These are phyloP conservation scores for Stropharia rugosoannulata DNA, from an alignment of 768 basidiomycete species.

Conservation along the genomic window DNA sequence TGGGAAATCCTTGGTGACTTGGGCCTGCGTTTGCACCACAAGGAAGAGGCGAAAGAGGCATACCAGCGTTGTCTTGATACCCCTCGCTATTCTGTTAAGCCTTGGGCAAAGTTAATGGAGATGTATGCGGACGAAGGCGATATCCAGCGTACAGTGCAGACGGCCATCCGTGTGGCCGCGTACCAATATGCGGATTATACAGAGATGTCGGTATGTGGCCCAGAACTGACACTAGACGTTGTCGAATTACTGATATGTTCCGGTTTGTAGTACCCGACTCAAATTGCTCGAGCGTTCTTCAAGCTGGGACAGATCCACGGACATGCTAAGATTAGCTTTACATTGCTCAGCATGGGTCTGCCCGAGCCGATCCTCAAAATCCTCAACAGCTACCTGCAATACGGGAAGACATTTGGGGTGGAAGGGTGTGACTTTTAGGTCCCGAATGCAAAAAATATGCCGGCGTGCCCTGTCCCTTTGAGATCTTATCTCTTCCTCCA, in stretches of 20 bases:
- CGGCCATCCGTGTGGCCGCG: constrained; percentile 88
- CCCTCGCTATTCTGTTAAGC: constrained; percentile 84
- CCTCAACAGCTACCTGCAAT: constrained; percentile 89
- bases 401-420: constrained; percentile 85
- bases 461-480: too few relatives aligned
- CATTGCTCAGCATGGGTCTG: constrained; percentile 90
- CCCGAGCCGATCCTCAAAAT: constrained; percentile 89
- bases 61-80: constrained; percentile 93
- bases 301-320: constrained; percentile 93
- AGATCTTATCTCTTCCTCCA: too few relatives aligned
- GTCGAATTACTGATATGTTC: constrained; percentile 5
- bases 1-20: constrained; percentile 99
- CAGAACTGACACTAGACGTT: constrained; percentile 1
- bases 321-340: constrained; percentile 91
- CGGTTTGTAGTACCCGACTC: constrained; percentile 73
- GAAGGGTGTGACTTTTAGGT: constrained; percentile 78
- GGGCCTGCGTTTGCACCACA: constrained; percentile 91
- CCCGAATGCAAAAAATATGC: too few relatives aligned
- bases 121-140: constrained; percentile 98
- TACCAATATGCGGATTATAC: constrained; percentile 91
- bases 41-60: constrained; percentile 98
- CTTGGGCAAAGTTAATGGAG: constrained; percentile 92
- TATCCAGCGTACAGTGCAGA: constrained; percentile 86
- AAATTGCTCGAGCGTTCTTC: constrained; percentile 88
- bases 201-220: constrained; percentile 74